Conservation (phyloP, 2,329 filamentous ascomycete species). For the Cryphonectria carpinicola region DNA sequence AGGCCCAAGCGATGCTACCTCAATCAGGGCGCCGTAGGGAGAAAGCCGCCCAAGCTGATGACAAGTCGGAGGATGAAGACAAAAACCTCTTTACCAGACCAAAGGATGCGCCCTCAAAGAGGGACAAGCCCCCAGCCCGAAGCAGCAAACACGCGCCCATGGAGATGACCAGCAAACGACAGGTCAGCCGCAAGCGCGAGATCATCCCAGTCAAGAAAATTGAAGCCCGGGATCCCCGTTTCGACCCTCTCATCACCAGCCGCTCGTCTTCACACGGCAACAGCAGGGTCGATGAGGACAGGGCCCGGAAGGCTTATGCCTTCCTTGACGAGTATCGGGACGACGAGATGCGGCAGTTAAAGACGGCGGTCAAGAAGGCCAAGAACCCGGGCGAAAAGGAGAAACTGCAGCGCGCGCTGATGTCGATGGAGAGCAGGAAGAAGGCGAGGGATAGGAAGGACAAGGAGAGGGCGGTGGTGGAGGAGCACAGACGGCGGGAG, state of each 20-base stretch:
- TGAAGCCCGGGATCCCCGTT: constrained; percentile 78
- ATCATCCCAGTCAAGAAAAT: constrained; percentile 66
- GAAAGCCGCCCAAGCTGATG: constrained; percentile 31
- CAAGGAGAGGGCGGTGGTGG: constrained; percentile 68
- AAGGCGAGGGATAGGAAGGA: constrained; percentile 73
- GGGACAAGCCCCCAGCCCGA: constrained; percentile 37
- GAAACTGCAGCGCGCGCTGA: constrained; percentile 71
- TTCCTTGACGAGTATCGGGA: constrained; percentile 88
- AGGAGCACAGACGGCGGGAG: constrained; percentile 79
- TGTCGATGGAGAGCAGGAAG: constrained; percentile 78
- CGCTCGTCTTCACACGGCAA: constrained; percentile 30
- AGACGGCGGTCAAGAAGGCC: constrained; percentile 64
- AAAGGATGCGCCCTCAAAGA: constrained; percentile 37
- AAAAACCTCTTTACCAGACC: constrained; percentile 30
- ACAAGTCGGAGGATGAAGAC: constrained; percentile 36
- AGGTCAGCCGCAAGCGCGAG: constrained; percentile 79
- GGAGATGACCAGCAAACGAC: constrained; percentile 79
- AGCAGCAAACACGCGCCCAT: constrained; percentile 85
- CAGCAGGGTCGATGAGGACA: constrained; percentile 56
- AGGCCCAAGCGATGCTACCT: constrained; percentile 74
- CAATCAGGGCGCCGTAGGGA: constrained; percentile 35
- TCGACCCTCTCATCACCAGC: constrained; percentile 64
- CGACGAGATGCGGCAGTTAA: constrained; percentile 78
- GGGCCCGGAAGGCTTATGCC: constrained; percentile 73
- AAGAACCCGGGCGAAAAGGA: constrained; percentile 70